phyloP scores from a whole-genome alignment of 176 grass and related monocot species.

The Panicum miliaceum region DNA sequence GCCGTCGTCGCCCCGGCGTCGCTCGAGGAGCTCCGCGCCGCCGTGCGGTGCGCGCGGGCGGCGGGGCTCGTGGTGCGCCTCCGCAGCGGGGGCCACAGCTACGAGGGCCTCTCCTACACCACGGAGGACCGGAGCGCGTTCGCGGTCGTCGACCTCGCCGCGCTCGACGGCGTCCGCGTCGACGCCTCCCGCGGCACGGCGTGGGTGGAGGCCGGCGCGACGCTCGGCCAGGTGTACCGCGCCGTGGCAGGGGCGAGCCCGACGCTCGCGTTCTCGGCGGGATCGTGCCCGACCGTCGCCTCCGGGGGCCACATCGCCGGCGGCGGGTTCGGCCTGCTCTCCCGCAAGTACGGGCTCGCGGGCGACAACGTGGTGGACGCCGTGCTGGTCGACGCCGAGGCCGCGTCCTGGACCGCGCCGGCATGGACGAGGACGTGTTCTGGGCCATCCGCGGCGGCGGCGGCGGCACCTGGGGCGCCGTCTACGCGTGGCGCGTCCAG shows the following conservation, averaged over 20 bases:
- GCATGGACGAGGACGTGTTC: constrained; percentile 79
- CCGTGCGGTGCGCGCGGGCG: constrained; percentile 54
- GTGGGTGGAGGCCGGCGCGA: constrained; percentile 72
- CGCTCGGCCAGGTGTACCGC: constrained; percentile 75
- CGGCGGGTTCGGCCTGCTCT: constrained; percentile 80
- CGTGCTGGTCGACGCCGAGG: constrained; percentile 52
- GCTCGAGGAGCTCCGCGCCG: constrained; percentile 34
- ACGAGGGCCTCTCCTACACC: constrained; percentile 86
- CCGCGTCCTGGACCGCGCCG: constrained; percentile 43
- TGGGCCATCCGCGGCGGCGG: constrained; percentile 89
- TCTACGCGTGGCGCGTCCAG: constrained; percentile 63
- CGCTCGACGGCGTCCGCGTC: constrained; percentile 57
- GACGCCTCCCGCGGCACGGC: constrained; percentile 34
- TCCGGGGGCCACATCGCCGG: constrained; percentile 73
- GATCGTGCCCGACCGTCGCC: constrained; percentile 76
- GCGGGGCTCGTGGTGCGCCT: constrained; percentile 48
- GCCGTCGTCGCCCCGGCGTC: constrained; percentile 60
- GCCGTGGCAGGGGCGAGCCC: constrained; percentile 41
- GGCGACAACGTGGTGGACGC: constrained; percentile 75
- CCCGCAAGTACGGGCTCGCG: constrained; percentile 68
- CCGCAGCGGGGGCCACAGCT: constrained; percentile 90
- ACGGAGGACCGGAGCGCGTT: constrained; percentile 9
- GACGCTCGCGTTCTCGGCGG: constrained; percentile 61
- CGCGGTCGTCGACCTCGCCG: constrained; percentile 64
- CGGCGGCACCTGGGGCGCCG: constrained; percentile 69